Conservation (phyloP, 257 asterid species). For the Plantago ovata region DNA sequence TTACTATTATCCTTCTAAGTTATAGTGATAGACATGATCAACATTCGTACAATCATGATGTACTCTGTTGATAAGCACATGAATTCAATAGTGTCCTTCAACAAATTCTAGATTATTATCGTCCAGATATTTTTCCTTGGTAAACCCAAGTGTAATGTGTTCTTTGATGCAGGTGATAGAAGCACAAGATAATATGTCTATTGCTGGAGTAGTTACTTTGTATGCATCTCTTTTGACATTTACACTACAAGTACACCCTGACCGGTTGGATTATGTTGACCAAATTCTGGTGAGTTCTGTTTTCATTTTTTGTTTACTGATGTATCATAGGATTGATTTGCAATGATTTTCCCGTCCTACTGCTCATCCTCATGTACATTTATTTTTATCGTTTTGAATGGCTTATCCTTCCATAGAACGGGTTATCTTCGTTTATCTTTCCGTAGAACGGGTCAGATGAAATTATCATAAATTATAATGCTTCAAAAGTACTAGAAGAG, state of each 20-base stretch:
- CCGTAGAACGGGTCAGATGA: constrained; percentile 5
- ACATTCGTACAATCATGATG: constrained; percentile 3
- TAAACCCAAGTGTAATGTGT: constrained; percentile 17
- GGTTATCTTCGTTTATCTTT: background rate
- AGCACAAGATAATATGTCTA: constrained; percentile 86
- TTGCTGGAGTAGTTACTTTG: constrained; percentile 81
- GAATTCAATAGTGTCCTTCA: background rate
- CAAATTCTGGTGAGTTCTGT: constrained; percentile 71
- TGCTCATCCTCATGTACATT: no score
- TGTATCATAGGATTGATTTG: constrained; percentile 6
- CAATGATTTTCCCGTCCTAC: no score
- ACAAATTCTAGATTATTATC: background rate
- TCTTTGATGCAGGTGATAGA: constrained; percentile 83
- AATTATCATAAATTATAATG: background rate
- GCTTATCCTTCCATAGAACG: background rate
- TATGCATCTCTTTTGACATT: constrained; percentile 91
- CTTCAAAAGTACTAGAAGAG: no score
- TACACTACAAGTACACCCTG: constrained; percentile 94
- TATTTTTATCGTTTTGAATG: background rate
- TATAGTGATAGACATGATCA: background rate
- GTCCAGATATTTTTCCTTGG: background rate
- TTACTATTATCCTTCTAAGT: background rate
- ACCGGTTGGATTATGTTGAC: constrained; percentile 94
- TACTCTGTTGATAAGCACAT: background rate
- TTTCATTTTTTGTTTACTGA: constrained; percentile 9